Base-by-base conservation (phyloP, 129 eudicot genomes). In the Oenanthe sinensis region DNA sequence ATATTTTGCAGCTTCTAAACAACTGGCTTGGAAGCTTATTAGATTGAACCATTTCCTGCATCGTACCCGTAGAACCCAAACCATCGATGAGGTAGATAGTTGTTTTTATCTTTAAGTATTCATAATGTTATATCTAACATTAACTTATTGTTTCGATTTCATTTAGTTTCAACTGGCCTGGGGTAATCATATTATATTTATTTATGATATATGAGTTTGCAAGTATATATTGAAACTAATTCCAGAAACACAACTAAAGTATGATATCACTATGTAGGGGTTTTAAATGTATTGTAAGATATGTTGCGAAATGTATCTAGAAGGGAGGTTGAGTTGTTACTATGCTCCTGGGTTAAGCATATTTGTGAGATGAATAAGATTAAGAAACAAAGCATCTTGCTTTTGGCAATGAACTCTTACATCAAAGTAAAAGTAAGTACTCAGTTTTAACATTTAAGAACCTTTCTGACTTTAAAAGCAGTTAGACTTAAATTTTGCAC, bases 1-100 rank as follows among this genome's bases (percentile, higher is more conserved):
- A 76, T 54, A 45, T 73, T 48, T 63, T 81, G 81, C 96, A 95
- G 98, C 67, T 86, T 75, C 87, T 45, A 89, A 81, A 69, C 90
- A 79, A 71, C 45, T 87, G 47, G 75, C 92, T 40, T 95, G 98
- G 98, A 90, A 83, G 76, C 92, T 85, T 79, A 95, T 95, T 50
- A 95, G 74, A 86, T 83, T 96, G 69, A 95, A 95, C 82, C 78
- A 83, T 84, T 95, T 91, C 85, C 83, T 95, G 85, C 97, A 90
- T 82, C 97, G 98, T 76, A 87, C 80, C 78, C 91, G 94, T 70
- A 92, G 90, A 86, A 87, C 76, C 45, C 98, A 90, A 78, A 78
- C 92, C 54, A 91, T 95, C 77, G 98, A 95, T 72, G 98, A 95
- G 98, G 98, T 93, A 46, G 79, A 40, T 68, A 42, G 46, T 78